Percentiles rank a stretch among this genome's conserved stretches.
Conservation (phyloP, 352 stramenopile genomes). For the Globisporangium perplexum region DNA sequence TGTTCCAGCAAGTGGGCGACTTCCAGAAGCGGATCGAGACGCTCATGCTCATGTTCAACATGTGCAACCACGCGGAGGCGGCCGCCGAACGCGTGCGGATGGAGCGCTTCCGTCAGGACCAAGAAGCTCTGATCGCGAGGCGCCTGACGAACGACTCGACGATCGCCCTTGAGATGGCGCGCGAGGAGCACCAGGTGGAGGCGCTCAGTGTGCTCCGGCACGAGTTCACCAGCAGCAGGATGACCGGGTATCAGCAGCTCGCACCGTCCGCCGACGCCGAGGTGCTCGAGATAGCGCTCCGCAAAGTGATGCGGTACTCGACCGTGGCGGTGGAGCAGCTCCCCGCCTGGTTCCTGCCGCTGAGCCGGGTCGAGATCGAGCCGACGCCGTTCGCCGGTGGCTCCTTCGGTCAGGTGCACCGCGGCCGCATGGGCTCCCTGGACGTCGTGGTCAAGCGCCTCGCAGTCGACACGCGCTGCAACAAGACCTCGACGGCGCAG, state of each 20-base stretch:
- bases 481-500: background rate
- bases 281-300: background rate
- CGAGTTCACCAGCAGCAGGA: background rate
- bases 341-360: background rate
- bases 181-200: background rate
- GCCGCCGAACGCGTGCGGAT: background rate
- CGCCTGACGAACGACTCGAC: constrained; percentile 5
- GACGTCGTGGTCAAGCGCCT: constrained; percentile 9
- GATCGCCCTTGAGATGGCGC: background rate
- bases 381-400: background rate
- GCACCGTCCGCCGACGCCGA: background rate
- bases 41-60: background rate
- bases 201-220: constrained; percentile 1
- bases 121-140: background rate
- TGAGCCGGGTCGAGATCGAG: constrained; percentile 1
- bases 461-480: background rate
- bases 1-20: background rate
- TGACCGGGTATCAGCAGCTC: background rate
- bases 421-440: background rate
- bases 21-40: background rate
- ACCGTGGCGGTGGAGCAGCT: background rate
- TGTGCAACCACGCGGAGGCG: background rate
- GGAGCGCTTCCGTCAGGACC: background rate
- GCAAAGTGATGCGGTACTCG: constrained; percentile 3
- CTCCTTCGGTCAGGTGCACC: constrained; percentile 2